phyloP scores from a whole-genome alignment of 768 basidiomycete genomes.

The Lepiota subincarnata region DNA sequence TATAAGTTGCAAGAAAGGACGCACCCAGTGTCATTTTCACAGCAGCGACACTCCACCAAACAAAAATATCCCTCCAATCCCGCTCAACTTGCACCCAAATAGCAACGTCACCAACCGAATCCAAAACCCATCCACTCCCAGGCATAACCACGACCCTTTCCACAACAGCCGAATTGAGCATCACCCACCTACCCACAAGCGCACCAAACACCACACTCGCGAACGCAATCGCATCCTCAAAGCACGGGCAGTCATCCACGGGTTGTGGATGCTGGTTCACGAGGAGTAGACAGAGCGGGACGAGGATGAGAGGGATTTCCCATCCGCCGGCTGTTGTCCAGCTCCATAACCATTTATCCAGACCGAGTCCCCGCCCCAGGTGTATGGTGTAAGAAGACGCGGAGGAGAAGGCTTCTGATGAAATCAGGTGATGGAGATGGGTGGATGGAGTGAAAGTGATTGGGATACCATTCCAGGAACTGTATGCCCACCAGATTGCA shows the following conservation, averaged over 20 bases:
- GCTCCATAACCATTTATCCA: constrained; percentile 28
- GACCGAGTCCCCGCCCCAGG: constrained; percentile 35
- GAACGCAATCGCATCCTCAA: constrained; percentile 95
- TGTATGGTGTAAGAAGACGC: constrained; percentile 25
- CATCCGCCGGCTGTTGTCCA: constrained; percentile 36
- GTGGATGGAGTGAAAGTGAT: constrained; percentile 27
- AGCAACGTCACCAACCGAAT: constrained; percentile 17
- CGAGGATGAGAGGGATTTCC: constrained; percentile 57
- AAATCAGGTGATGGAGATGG: constrained; percentile 15
- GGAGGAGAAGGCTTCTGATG: constrained; percentile 11
- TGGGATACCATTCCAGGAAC: constrained; percentile 38
- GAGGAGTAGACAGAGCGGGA: constrained; percentile 62
- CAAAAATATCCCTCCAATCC: constrained; percentile 31
- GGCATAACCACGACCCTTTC: constrained; percentile 44
- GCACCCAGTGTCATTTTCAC: constrained; percentile 44
- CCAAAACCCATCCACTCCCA: constrained; percentile 44
- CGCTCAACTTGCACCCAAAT: constrained; percentile 34
- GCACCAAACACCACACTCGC: constrained; percentile 81
- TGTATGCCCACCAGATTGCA: constrained; percentile 61
- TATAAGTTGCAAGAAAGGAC: constrained; percentile 13
- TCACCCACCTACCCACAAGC: constrained; percentile 64
- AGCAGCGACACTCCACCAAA: constrained; percentile 46
- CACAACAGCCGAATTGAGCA: constrained; percentile 35
- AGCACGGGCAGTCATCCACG: constrained; percentile 96
- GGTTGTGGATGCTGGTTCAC: constrained; percentile 94